Percentiles rank a stretch among this genome's conserved stretches.
Evolutionary conservation across 495 filamentous ascomycete genomes (phyloP).

Genomic region (Xylaria flabelliformis): DNA sequence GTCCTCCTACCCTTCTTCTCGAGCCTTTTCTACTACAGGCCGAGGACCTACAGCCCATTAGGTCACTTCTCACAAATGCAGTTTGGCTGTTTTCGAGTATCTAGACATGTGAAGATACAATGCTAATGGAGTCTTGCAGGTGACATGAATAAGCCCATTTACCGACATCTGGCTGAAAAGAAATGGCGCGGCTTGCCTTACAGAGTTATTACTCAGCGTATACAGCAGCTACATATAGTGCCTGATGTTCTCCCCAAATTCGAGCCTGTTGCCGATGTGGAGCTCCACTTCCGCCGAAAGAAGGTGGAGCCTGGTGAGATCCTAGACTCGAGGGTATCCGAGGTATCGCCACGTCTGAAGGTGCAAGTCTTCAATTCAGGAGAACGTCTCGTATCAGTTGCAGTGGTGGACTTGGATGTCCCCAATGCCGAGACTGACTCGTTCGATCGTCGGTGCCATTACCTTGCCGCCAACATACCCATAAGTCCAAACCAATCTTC

Average conservation of each 20-base stretch:
- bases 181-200: constrained; percentile 80
- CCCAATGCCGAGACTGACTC: constrained; percentile 77
- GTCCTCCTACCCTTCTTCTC: not conserved
- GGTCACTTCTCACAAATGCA: not conserved
- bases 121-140: constrained; percentile 57
- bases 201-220: constrained; percentile 82
- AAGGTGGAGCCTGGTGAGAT: constrained; percentile 77
- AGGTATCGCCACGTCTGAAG: constrained; percentile 71
- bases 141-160: constrained; percentile 96
- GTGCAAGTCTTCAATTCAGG: constrained; percentile 86
- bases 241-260: constrained; percentile 92
- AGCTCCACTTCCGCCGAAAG: constrained; percentile 73
- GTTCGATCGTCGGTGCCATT: constrained; percentile 84
- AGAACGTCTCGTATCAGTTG: constrained; percentile 80
- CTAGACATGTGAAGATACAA: not conserved
- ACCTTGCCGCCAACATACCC: constrained; percentile 71
- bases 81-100: not conserved
- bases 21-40: too few relatives aligned
- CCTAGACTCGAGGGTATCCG: constrained; percentile 72
- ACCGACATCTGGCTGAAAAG: constrained; percentile 83
- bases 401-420: constrained; percentile 89
- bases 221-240: constrained; percentile 85
- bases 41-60: not conserved
- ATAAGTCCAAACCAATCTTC: constrained; percentile 56
- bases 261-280: constrained; percentile 78